Evolutionary conservation across 805 yeast genomes (phyloP), one percentile per base, ranked within the genome.

Genomic region (Candida rishiriensis): DNA sequence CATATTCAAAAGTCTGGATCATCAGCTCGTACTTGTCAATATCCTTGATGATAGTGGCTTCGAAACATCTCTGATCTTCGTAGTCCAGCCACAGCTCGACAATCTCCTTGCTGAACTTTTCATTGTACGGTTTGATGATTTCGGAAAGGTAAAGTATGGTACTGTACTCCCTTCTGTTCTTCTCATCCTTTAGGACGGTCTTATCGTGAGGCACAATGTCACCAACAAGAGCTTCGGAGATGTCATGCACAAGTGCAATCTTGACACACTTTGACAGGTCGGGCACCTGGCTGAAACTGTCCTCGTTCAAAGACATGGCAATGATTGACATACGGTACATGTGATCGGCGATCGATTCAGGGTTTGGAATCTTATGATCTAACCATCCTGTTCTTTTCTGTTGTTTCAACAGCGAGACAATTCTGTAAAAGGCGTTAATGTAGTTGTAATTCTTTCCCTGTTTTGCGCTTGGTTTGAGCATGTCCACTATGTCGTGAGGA

Each of bases 361-460:
- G 81, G 21, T 70, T 55, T 1, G 71, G 71, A 14, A 71, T 60
- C 10, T 78, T 75, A 56, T 78, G 79, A 59, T 88, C 91, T 16
- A 91, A 65, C 98, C 98, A 91, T 2, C 99, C 99, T 0, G 99
- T 91, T 61, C 99, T 76, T 53, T 75, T 81, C 58, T 88, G 91
- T 4, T 79, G 70, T 64, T 91, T 91, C 54, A 91, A 71, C 30
- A 81, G 71, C 41, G 83, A 75, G 0, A 88, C 76, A 29, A 88
- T 76, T 58, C 87, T 88, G 39, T 64, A 64, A 40, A 66, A 66
- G 28, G 66, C 66, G 45, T 53, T 56, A 32, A 66, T 59, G 46
- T 60, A 59, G 46, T 57, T 52, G 41, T 57, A 61, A 17, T 55
- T 56, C 14, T 8, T 29, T 3, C 48, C 41, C 7, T 21, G 26